A percentile compares a stretch with the other conserved stretches of the same genome.
phyloP scores from a whole-genome alignment of 768 basidiomycete genomes.

The Amanita brunnescens region DNA sequence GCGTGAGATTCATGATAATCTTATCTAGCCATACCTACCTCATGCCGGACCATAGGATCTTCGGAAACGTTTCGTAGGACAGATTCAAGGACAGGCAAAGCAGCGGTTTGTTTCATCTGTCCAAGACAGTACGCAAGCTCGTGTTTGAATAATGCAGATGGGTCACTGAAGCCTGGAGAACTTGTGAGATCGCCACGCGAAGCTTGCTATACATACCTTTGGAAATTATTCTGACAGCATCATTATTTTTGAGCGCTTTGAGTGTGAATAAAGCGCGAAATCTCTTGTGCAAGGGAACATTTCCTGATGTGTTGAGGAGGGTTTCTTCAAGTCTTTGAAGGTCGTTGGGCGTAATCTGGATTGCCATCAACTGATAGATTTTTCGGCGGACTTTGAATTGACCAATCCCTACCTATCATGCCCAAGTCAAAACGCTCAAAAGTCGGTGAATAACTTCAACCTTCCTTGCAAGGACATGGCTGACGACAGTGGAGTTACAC shows the following conservation, averaged over 20 bases:
- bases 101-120: slow-evolving; percentile 69
- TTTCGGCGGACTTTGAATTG: slow-evolving; percentile 44
- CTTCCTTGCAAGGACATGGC: slow-evolving; percentile 6
- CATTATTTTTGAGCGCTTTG: slow-evolving; percentile 70
- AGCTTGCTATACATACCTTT: slow-evolving; percentile 42
- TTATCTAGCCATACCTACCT: slow-evolving; percentile 42
- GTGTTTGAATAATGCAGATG: slow-evolving; percentile 89
- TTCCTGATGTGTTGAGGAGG: slow-evolving; percentile 69
- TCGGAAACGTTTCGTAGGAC: slow-evolving; percentile 64
- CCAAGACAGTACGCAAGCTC: slow-evolving; percentile 97
- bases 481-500: slow-evolving; percentile 13
- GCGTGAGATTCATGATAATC: slow-evolving; percentile 3
- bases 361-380: slow-evolving; percentile 24
- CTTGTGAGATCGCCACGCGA: slow-evolving; percentile 6
- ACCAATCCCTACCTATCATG: slow-evolving; percentile 40
- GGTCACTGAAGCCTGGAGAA: slow-evolving; percentile 67
- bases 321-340: slow-evolving; percentile 62
- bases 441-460: slow-evolving; percentile 49
- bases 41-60: slow-evolving; percentile 97
- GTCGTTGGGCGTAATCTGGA: slow-evolving; percentile 37
- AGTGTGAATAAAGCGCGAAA: slow-evolving; percentile 91
- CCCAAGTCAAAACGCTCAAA: slow-evolving; percentile 86
- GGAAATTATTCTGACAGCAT: slow-evolving; percentile 78
- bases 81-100: slow-evolving; percentile 69
- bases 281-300: slow-evolving; percentile 72